A percentile compares a stretch with the other conserved stretches of the same genome.
Conservation (phyloP, 768 basidiomycete genomes). For the Krasilnikovozyma curviuscula region DNA sequence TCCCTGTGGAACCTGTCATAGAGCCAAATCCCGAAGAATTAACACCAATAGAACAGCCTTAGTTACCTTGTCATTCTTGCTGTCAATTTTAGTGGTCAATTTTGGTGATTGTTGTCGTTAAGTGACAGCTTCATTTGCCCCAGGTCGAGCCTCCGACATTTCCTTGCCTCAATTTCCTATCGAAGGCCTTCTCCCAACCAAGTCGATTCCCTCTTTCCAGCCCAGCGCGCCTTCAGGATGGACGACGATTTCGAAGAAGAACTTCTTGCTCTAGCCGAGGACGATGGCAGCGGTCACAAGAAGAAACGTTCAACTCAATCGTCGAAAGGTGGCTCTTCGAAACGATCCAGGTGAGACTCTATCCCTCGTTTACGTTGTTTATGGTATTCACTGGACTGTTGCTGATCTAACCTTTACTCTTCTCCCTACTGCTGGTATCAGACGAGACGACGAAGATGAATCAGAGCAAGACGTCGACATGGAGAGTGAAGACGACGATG, state of each 20-base stretch:
- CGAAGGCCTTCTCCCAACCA: neutral
- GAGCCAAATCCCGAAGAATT: too few relatives aligned
- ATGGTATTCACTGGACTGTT: neutral
- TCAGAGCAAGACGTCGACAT: slow-evolving; percentile 39
- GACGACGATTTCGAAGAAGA: slow-evolving; percentile 34
- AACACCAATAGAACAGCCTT: too few relatives aligned
- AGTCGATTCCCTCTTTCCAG: neutral
- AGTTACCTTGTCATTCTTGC: too few relatives aligned
- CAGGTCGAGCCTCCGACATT: too few relatives aligned
- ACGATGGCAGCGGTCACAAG: slow-evolving; percentile 23
- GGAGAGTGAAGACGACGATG: slow-evolving; percentile 14
- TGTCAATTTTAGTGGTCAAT: too few relatives aligned
- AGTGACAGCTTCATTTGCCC: too few relatives aligned
- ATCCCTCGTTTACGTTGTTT: neutral
- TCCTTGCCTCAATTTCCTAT: neutral
- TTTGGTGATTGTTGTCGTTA: too few relatives aligned
- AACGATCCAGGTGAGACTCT: slow-evolving; percentile 10
- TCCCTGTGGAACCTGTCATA: too few relatives aligned
- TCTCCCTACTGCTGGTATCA: slow-evolving; percentile 12
- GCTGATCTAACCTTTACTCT: slow-evolving; percentile 2
- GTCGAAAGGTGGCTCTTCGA: too few relatives aligned
- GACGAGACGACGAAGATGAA: slow-evolving; percentile 25
- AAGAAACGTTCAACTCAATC: neutral
- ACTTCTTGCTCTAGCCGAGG: slow-evolving; percentile 61
- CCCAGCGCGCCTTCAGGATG: neutral